These are phyloP conservation scores for Gossypium lobatum DNA, from an alignment of 441 rosid genomes.

Conservation along the genomic window DNA sequence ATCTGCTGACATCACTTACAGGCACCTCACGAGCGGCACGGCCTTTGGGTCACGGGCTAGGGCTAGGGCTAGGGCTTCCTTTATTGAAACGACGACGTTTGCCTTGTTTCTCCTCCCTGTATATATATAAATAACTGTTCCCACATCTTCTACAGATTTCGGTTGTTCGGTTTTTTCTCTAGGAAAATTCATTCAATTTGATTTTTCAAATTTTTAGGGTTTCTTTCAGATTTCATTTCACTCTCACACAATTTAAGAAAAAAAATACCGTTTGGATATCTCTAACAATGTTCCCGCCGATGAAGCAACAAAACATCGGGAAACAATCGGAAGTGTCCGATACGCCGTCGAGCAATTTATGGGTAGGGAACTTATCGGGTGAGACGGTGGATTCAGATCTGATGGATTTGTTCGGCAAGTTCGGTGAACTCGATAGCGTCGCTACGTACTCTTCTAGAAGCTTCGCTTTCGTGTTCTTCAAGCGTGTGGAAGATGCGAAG, in stretches of 20 bases:
- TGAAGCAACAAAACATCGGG: constrained; percentile 27
- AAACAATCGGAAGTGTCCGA: constrained; percentile 28
- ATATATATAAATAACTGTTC: not conserved
- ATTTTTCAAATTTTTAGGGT: not conserved
- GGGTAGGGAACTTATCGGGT: constrained; percentile 63
- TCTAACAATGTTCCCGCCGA: constrained; percentile 28
- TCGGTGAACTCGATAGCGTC: constrained; percentile 52
- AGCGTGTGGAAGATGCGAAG: constrained; percentile 53
- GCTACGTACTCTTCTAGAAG: constrained; percentile 46
- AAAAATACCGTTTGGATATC: not conserved
- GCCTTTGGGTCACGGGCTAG: not conserved
- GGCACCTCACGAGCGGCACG: not conserved
- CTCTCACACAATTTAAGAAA: not conserved
- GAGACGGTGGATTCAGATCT: constrained; percentile 50
- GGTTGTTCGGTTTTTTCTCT: not conserved
- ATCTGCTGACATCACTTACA: not conserved
- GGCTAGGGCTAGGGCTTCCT: not conserved
- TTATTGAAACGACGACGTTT: not conserved
- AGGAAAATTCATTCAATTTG: not conserved
- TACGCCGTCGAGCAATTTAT: constrained; percentile 59
- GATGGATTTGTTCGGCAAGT: constrained; percentile 39
- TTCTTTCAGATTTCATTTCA: not conserved
- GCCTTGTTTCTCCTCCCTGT: not conserved
- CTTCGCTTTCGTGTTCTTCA: constrained; percentile 59
- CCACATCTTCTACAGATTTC: not conserved